Conservation (phyloP, 768 basidiomycete genomes). For the Termitomyces sp. region DNA sequence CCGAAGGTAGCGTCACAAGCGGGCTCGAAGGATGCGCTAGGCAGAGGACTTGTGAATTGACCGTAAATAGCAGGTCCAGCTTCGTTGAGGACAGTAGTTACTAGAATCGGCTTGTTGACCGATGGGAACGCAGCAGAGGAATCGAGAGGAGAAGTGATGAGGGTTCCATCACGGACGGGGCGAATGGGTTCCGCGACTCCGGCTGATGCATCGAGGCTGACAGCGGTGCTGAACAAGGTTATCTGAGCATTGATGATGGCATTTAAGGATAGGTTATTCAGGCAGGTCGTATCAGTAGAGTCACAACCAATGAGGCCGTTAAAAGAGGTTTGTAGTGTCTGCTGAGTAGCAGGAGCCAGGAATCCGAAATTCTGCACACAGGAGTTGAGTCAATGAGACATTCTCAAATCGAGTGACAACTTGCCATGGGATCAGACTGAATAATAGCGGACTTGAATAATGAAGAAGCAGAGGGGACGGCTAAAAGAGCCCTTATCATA, state of each 20-base stretch:
- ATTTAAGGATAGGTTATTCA: constrained; percentile 40
- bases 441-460: constrained; percentile 76
- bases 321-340: constrained; percentile 46
- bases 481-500: constrained; percentile 74
- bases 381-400: background rate
- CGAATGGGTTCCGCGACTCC: constrained; percentile 56
- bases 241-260: constrained; percentile 50
- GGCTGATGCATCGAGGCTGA: constrained; percentile 44
- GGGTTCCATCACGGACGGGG: constrained; percentile 58
- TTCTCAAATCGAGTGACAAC: constrained; percentile 8
- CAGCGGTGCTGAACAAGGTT: constrained; percentile 36
- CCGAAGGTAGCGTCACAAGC: constrained; percentile 44
- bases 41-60: constrained; percentile 31
- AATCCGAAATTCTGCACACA: constrained; percentile 66
- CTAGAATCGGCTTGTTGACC: constrained; percentile 58
- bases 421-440: constrained; percentile 85
- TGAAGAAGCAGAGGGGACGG: constrained; percentile 59
- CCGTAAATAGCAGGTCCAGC: constrained; percentile 59
- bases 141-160: constrained; percentile 64
- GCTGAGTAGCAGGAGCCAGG: constrained; percentile 47
- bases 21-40: constrained; percentile 28
- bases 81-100: constrained; percentile 71
- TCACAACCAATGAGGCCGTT: constrained; percentile 41
- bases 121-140: constrained; percentile 53
- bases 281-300: constrained; percentile 41